A percentile compares a stretch with the other conserved stretches of the same genome.
Evolutionary conservation across 345 rosid species (phyloP).

Genomic region (Syzygium grande): DNA sequence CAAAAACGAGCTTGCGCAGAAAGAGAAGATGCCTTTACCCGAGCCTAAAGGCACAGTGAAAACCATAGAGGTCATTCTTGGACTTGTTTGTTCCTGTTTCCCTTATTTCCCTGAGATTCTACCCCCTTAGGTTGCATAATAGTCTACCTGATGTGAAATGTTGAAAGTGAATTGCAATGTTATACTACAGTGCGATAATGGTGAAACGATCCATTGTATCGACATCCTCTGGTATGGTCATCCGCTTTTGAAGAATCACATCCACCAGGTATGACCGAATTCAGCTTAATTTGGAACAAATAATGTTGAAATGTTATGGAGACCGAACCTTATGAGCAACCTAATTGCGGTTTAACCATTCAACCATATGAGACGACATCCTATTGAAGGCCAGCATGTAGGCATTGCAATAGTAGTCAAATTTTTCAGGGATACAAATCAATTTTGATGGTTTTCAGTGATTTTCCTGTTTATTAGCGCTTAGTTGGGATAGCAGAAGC

Average conservation of each 20-base stretch:
- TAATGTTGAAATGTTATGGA: not conserved
- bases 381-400: not conserved
- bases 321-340: not conserved
- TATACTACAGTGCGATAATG: not conserved
- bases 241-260: conserved; percentile 7
- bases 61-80: not conserved
- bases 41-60: not conserved
- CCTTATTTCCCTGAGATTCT: not conserved
- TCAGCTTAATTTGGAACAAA: not conserved
- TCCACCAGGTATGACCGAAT: not conserved
- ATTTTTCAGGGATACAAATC: not conserved
- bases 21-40: not conserved
- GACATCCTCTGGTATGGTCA: conserved; percentile 12
- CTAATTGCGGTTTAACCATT: not conserved
- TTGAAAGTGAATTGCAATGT: not conserved
- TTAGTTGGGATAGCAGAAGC: not conserved
- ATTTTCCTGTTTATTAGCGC: not conserved
- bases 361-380: not conserved
- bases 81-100: not conserved
- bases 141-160: not conserved
- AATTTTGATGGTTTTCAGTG: not conserved
- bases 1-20: not conserved
- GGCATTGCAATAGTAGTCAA: not conserved
- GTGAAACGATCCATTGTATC: not conserved
- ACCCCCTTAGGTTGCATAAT: too few relatives aligned